These are phyloP conservation scores for Stagonosporopsis chrysanthemi DNA, from an alignment of 2,329 filamentous ascomycete species.

Conservation along the genomic window DNA sequence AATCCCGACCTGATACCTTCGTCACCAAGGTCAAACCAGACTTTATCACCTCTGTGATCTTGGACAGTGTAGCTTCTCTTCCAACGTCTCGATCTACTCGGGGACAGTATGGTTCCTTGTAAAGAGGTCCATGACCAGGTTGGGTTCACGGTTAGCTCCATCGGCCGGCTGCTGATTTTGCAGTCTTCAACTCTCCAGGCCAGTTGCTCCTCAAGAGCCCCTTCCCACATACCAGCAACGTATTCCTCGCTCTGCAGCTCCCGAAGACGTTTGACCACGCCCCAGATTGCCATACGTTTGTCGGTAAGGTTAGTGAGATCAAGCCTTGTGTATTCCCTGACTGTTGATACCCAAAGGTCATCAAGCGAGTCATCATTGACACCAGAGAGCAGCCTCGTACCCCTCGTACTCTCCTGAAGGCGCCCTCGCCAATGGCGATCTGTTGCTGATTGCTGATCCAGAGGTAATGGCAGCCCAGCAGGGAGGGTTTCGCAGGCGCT, in stretches of 20 bases:
- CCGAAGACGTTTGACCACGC: constrained; percentile 34
- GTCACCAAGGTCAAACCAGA: constrained; percentile 10
- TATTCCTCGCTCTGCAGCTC: constrained; percentile 31
- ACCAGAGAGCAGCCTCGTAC: constrained; percentile 14
- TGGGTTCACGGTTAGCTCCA: not conserved
- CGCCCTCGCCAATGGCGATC: constrained; percentile 23
- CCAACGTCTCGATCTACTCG: too few relatives aligned
- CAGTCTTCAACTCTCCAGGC: constrained; percentile 27
- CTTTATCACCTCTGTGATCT: constrained; percentile 12
- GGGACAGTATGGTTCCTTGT: too few relatives aligned
- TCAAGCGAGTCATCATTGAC: constrained; percentile 27
- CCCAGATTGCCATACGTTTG: constrained; percentile 34
- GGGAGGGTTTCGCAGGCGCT: constrained; percentile 24
- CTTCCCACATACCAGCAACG: constrained; percentile 32
- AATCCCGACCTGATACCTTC: not conserved
- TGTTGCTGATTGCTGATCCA: constrained; percentile 17
- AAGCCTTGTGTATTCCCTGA: constrained; percentile 30
- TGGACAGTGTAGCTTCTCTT: too few relatives aligned
- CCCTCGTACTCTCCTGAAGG: constrained; percentile 5
- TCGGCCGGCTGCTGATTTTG: not conserved
- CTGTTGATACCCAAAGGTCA: constrained; percentile 30
- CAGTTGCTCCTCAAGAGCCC: constrained; percentile 33
- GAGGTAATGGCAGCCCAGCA: constrained; percentile 8
- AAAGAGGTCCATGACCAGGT: too few relatives aligned
- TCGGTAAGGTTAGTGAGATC: constrained; percentile 30